Conservation (phyloP, 805 yeast genomes). For the Ogataea henricii region DNA sequence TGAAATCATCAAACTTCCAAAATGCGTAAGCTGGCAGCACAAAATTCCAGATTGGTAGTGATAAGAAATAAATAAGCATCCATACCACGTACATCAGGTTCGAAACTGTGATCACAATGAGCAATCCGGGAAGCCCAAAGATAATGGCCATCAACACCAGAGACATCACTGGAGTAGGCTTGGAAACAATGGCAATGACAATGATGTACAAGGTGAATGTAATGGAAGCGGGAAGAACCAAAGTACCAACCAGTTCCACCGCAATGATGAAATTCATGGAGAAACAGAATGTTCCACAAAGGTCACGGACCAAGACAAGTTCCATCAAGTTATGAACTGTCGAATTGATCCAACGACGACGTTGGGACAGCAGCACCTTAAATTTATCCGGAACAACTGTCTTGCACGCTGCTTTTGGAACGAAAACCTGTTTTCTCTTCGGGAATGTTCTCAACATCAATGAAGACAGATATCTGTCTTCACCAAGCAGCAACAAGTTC, state of each 20-base stretch:
- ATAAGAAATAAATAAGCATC: constrained; percentile 74
- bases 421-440: constrained; percentile 80
- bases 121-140: constrained; percentile 81
- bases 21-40: constrained; percentile 82
- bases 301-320: constrained; percentile 76
- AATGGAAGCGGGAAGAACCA: constrained; percentile 87
- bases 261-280: constrained; percentile 92
- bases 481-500: constrained; percentile 83
- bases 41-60: constrained; percentile 94
- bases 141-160: constrained; percentile 74
- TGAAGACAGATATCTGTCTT: constrained; percentile 83
- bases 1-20: constrained; percentile 95
- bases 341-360: constrained; percentile 96
- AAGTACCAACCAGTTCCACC: constrained; percentile 82
- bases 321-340: constrained; percentile 93
- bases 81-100: constrained; percentile 71
- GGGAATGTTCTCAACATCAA: constrained; percentile 90
- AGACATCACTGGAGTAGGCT: constrained; percentile 77
- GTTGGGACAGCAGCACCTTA: constrained; percentile 78
- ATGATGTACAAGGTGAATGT: constrained; percentile 80
- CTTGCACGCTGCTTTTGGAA: constrained; percentile 89
- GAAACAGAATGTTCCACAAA: constrained; percentile 93
- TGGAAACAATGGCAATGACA: constrained; percentile 64
- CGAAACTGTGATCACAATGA: constrained; percentile 80
- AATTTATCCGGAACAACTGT: constrained; percentile 87